Conservation (phyloP, 2,329 filamentous ascomycete genomes). For the Botryotinia globosa region DNA sequence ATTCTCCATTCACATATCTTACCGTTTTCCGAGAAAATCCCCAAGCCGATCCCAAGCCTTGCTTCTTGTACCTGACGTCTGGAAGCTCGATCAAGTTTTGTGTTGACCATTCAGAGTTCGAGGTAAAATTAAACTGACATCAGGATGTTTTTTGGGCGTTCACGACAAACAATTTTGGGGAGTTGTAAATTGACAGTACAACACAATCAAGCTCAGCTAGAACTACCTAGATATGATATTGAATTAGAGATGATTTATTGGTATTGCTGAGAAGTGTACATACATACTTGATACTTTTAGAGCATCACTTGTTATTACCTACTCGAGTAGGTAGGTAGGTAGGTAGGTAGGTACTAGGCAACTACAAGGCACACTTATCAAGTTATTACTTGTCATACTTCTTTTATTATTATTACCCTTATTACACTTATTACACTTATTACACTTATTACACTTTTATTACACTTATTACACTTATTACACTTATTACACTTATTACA, state of each 20-base stretch:
- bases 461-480: neutral
- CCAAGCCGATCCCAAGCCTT: constrained; percentile 11
- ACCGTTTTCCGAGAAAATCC: constrained; percentile 8
- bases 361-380: no score
- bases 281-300: neutral
- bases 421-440: no score
- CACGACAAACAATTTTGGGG: neutral
- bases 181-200: neutral
- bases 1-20: constrained; percentile 18
- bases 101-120: constrained; percentile 7
- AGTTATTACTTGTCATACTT: no score
- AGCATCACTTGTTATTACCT: neutral
- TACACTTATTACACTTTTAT: no score
- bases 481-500: no score
- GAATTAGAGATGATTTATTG: neutral
- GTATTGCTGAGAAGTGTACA: neutral
- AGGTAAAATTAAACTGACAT: neutral
- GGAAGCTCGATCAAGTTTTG: neutral
- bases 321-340: no score
- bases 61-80: constrained; percentile 20
- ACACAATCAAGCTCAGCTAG: neutral
- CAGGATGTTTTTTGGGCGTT: neutral
- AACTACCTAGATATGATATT: neutral
- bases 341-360: no score
- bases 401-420: no score